Base-by-base conservation (phyloP, 164 flowering plant species). In the Vitis amurensis region DNA sequence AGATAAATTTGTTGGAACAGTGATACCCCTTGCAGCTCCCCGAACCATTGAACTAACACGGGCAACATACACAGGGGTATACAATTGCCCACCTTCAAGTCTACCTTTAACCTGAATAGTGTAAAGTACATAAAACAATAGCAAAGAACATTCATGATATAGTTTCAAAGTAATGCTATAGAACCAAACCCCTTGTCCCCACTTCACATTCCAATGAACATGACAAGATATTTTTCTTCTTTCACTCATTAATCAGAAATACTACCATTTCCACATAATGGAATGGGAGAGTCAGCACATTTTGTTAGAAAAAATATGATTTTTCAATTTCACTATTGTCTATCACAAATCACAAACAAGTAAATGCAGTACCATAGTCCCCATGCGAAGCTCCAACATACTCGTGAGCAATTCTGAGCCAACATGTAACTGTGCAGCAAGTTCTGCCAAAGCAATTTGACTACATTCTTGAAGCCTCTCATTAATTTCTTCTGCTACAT, bases 21-120 rank as follows among this genome's bases (percentile, higher is more conserved):
- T 87, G 47, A 91, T 64, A 50, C 89, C 98, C 76, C 99, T 90
- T 9, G 94, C 83, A 72, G 94, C 96, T 72, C 98, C 99, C 74
- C 97, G 95, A 75, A 95, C 97, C 98, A 93, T 95, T 16, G 94
- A 93, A 82, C 72, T 82, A 73, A 95, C 91, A 72, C 97, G 93
- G 51, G 92, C 88, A 70, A 95, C 92, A 85, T 93, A 91, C 0
- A 84, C 91, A 1, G 98, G 99, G 3, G 99, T 95, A 73, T 95
- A 95, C 68, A 95, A 68, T 62, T 91, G 99, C 70, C 98, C 99
- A 75, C 98, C 99, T 81, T 95, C 99, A 74, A 93, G 83, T 82
- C 97, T 90, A 65, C 94, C 99, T 86, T 91, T 88, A 75, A 95
- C 91, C 99, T 95, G 75, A 11, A 78, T 37, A 23, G 27, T 23